Base-by-base conservation (phyloP, 495 filamentous ascomycete species). In the Pyronema domesticum region DNA sequence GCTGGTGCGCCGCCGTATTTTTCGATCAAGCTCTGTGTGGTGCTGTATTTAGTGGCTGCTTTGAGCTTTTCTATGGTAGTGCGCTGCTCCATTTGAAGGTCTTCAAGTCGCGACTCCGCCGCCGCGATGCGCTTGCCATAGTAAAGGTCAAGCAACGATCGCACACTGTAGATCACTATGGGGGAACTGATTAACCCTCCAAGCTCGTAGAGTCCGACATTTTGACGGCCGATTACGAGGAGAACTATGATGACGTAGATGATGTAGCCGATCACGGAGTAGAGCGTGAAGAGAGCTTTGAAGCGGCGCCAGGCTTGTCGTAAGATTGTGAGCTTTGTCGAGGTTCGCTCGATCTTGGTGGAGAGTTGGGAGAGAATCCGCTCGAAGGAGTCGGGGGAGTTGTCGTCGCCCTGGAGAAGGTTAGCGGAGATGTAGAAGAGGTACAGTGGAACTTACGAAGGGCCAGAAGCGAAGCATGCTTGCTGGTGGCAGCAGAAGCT, bases 31-130 rank as follows among this genome's bases (percentile, higher is more conserved):
- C 94, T 79, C 64, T 93, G 83, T 13, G 91, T 98, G 6, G 88
- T 87, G 68, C 95, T 83, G 70, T 93, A 98, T 65, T 85, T 94
- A 36, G 91, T 98, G 15, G 88, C 88, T 33, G 79, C 77, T 69
- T 96, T 98, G 47, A 98, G 78, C 69, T 87, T 89, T 63, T 93
- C 84, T 58, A 98, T 95, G 1, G 88, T 93, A 61, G 80, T 78
- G 51, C 82, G 77, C 45, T 88, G 79, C 68, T 95, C 83, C 53
- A 77, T 74, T 50, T 89, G 75, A 9, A 86, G 74, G 1, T 72
- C 75, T 53, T 94, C 81, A 19, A 95, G 74, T n/a, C 78, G 74
- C 18, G 69, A 58, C 60, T 81, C 79, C 10, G 80, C 72, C 7
- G 69, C 76, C 23, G 80, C 74, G 62, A 91, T 82, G 48, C 86